Evolutionary conservation across 2,329 filamentous ascomycete species (phyloP), one percentile per base, ranked within the genome.

Genomic region (Aureobasidium sp.): DNA sequence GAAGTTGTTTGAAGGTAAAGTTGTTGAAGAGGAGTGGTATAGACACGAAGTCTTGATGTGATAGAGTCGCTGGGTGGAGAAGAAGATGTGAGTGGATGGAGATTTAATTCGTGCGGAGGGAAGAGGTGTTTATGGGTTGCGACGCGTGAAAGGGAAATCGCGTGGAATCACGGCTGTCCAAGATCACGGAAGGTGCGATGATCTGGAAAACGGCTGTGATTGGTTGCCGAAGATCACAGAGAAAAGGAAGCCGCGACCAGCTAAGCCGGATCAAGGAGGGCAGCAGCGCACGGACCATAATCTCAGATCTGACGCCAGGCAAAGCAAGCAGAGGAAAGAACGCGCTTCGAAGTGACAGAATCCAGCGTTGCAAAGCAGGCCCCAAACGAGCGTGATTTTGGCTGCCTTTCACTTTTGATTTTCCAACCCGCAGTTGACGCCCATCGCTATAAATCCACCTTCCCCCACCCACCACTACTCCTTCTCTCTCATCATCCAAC

Each of bases 1-100:
- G 65, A 68, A 68, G 69, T 70, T 64, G 65, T 54, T 65, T 64
- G 63, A 62, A 40, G 61, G 59, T 42, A 60, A 61, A 64, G 68
- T 67, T 62, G 68, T 67, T 62, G 64, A 64, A 67, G 68, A 68
- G 63, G 56, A 65, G 66, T 52, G 44, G 64, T 61, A 60, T 64
- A 58, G 48, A 57, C 52, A 22, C 27, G 59, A 57, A 61, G 58
- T 60, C 66, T 63, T 64, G 64, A 57, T 59, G 63, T 64, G 44
- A 29, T 44, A 17, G 7, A 31, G 52, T 56, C n/a, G 52, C 39
- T 56, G 39, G 50, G 35, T 40, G 50, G 15, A 42, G 33, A 44
- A 24, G 53, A 22, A 48, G 31, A 37, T 64, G 65, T 63, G 63
- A 64, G 67, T 63, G 63, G 64, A 67, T 68, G 64, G 67, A 64